Evolutionary conservation across 2,329 filamentous ascomycete species (phyloP).

Genomic region (Aspergillus pseudonomiae): DNA sequence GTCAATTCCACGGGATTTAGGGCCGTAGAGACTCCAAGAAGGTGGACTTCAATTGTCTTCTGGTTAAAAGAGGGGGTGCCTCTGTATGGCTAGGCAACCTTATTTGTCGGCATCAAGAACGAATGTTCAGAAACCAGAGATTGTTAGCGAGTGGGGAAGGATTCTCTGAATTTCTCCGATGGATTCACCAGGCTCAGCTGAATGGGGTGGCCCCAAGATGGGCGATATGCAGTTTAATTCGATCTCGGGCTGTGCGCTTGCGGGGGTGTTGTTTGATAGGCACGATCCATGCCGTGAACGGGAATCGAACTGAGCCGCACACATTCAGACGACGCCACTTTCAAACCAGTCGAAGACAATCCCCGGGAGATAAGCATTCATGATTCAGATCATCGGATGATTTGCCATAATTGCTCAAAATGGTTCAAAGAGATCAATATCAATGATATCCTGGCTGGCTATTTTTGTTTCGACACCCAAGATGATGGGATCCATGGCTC

Average conservation of each 20-base stretch:
- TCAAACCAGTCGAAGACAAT: background rate
- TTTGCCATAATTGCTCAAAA: background rate
- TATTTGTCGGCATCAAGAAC: background rate
- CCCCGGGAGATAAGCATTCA: slow-evolving; percentile 8
- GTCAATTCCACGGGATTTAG: slow-evolving; percentile 8
- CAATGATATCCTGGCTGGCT: background rate
- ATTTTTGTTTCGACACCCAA: background rate
- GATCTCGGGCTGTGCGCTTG: slow-evolving; percentile 17
- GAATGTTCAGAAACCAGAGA: background rate
- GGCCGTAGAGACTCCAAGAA: slow-evolving; percentile 11
- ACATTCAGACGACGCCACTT: background rate
- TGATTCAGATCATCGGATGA: background rate
- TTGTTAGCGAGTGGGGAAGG: background rate
- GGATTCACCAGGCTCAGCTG: slow-evolving; percentile 20
- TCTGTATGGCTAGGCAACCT: slow-evolving; percentile 2
- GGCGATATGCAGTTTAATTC: slow-evolving; percentile 12
- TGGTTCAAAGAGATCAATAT: background rate
- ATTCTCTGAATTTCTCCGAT: slow-evolving; percentile 3
- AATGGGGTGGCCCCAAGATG: slow-evolving; percentile 4
- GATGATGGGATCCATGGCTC: background rate
- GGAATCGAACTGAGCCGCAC: slow-evolving; percentile 13
- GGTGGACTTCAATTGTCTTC: background rate
- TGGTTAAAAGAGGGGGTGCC: background rate
- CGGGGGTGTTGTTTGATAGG: slow-evolving; percentile 15
- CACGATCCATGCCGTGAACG: slow-evolving; percentile 11